Conservation (phyloP, 139 green algal species). For the Chlamydomonas urium region DNA sequence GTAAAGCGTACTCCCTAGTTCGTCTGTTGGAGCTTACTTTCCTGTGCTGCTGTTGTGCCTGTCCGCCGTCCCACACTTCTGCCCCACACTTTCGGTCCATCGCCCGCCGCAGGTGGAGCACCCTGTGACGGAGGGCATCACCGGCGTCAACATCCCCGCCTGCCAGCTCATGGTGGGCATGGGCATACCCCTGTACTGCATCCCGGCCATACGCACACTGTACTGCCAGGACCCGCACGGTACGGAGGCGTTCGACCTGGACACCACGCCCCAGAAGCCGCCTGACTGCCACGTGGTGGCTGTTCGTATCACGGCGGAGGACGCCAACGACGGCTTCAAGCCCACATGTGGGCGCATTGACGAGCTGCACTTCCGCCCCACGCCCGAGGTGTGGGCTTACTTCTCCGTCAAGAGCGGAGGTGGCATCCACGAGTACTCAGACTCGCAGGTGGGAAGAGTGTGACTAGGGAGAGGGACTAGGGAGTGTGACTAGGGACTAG, state of each 20-base stretch:
- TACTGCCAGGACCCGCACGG: slow-evolving; percentile 30
- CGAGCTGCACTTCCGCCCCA: slow-evolving; percentile 79
- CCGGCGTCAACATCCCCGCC: slow-evolving; percentile 89
- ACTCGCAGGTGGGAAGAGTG: slow-evolving; percentile 81
- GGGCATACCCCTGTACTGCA: slow-evolving; percentile 86
- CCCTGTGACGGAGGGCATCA: slow-evolving; percentile 97
- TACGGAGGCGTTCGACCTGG: slow-evolving; percentile 70
- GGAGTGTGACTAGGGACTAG: too few species aligned
- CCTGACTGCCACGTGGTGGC: slow-evolving; percentile 76
- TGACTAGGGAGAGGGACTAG: neutral
- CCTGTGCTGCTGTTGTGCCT: too few species aligned
- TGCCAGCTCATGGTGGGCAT: slow-evolving; percentile 85
- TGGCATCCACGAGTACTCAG: slow-evolving; percentile 95
- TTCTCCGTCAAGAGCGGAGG: slow-evolving; percentile 92
- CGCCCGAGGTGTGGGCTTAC: slow-evolving; percentile 92
- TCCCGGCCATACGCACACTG: slow-evolving; percentile 74
- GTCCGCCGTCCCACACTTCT: too few species aligned
- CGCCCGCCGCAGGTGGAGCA: slow-evolving; percentile 95
- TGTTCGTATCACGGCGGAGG: slow-evolving; percentile 90
- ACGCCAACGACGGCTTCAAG: slow-evolving; percentile 96
- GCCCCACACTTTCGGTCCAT: too few species aligned
- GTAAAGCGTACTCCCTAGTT: too few species aligned
- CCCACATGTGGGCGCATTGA: slow-evolving; percentile 90
- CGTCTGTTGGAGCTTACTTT: too few species aligned
- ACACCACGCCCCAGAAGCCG: slow-evolving; percentile 38